Evolutionary conservation across 1,284 basidiomycete genomes (phyloP), one percentile per base, ranked within the genome.

Genomic region (Pascua guehoae): DNA sequence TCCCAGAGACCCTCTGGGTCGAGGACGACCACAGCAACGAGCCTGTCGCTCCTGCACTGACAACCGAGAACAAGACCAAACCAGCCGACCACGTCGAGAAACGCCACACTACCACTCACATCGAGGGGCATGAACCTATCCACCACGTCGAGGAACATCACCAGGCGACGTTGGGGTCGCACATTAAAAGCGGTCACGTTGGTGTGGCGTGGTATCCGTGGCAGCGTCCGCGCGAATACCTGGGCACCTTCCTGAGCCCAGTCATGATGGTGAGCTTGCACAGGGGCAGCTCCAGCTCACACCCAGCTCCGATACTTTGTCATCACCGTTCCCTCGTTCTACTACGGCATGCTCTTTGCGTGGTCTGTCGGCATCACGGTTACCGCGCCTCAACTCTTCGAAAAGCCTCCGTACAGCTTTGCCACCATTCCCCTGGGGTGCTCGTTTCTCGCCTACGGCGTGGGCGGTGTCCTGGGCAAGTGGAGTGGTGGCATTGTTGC

Each of bases 281-380:
- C n/a, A n/a, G n/a, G n/a, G n/a, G n/a, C n/a, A n/a, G n/a, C n/a
- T n/a, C n/a, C n/a, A n/a, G n/a, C 24, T 32, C 24, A 32, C 5
- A 46, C 61, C 10, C 24, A 32, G 24, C 24, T 32, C 24, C 24
- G 24, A 32, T 67, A 64, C 56, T 8, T 66, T 8, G 54, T 53
- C 14, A 70, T 70, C 53, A 53, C 66, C 16, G 17, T 74, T 14
- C 66, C 69, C 4, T 69, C 68, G 2, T 64, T 75, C 55, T 71
- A 70, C 52, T 75, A 73, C 61, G 74, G 72, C n/a, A 65, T 66
- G 18, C 72, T 77, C 58, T 66, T 58, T 51, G 73, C 72, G 69
- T 50, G 54, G 18, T 64, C 63, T 1, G 73, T 77, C 45, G 73
- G 70, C 12, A 67, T 72, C 56, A 74, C 74, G 8, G 64, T 78